Base-by-base conservation (phyloP, 1,284 basidiomycete genomes). In the Rugosomyces carneus region DNA sequence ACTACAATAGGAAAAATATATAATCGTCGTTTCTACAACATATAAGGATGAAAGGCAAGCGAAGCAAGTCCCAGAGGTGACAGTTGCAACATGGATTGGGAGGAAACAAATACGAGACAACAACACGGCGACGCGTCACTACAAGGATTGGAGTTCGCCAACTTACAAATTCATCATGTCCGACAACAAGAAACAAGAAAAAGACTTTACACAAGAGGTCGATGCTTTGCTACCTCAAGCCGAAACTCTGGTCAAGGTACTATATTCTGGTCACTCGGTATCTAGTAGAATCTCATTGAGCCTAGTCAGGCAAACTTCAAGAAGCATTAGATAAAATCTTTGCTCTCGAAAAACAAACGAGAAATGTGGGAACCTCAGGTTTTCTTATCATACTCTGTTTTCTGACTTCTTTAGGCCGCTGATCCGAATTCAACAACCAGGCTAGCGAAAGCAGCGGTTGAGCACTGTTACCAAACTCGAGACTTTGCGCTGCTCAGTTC, bases 261-360 rank as follows among this genome's bases (percentile, higher is more conserved):
- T 63, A 56, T 46, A 39, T 44, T 37, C 47, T 23, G 47, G 13
- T 23, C 15, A 20, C 21, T 20, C 24, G 4, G 9, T 45, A 39
- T 36, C 3, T 15, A 54, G 46, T 41, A 18, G 16, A 37, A 40
- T 49, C 43, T 43, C 46, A 20, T 13, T 26, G 41, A 20, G 19
- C 8, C 26, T 10, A 89, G 85, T 67, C 80, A 46, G 90, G 89
- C 36, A 84, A 85, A 65, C 73, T 94, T 36, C 77, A 86, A 59
- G 85, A 91, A 35, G 92, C 88, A 10, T 70, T 98, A 15, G 96
- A 99, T 66, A 92, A 90, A 68, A 80, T 99, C 45, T 77, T 93
- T 47, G 70, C 72, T 2, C 73, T 99, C 1, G 96, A 99, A 70
- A 99, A 99, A 69, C 93, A 96, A 66, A 87, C 95, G 3, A 80